A percentile compares a stretch with the other conserved stretches of the same genome.
These are phyloP conservation scores for Phragmites australis DNA, from an alignment of 176 grass and related monocot species.

Conservation along the genomic window DNA sequence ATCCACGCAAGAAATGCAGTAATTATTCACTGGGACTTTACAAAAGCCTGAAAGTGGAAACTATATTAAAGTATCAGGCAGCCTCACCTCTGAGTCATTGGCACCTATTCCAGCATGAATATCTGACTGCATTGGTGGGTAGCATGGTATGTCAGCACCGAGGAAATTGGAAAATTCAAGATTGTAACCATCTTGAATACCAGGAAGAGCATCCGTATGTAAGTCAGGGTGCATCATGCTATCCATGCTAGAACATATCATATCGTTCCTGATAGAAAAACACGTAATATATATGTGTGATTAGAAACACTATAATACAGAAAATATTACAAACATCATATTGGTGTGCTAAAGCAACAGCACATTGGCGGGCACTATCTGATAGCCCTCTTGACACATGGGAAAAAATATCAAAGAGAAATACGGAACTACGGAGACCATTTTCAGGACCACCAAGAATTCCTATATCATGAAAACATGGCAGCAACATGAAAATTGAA, in stretches of 20 bases:
- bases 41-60: background rate
- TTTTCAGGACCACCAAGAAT: constrained; percentile 16
- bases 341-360: constrained; percentile 16
- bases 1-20: constrained; percentile 23
- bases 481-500: background rate
- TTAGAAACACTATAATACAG: background rate
- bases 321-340: constrained; percentile 23
- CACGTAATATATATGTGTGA: background rate
- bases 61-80: constrained; percentile 2
- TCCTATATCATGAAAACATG: constrained; percentile 18
- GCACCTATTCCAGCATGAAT: constrained; percentile 63
- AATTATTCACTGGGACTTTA: constrained; percentile 15
- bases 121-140: constrained; percentile 64
- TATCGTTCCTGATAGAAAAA: constrained; percentile 40
- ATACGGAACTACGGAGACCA: background rate
- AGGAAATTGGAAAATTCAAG: constrained; percentile 81
- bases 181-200: constrained; percentile 70
- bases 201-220: constrained; percentile 59
- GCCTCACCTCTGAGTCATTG: constrained; percentile 40
- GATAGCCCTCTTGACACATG: constrained; percentile 18
- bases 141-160: constrained; percentile 66
- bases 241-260: constrained; percentile 66
- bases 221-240: constrained; percentile 55
- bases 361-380: background rate
- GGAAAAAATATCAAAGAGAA: constrained; percentile 7